phyloP scores from a whole-genome alignment of 176 grass and related monocot species.

The Oryza rufipogon region DNA sequence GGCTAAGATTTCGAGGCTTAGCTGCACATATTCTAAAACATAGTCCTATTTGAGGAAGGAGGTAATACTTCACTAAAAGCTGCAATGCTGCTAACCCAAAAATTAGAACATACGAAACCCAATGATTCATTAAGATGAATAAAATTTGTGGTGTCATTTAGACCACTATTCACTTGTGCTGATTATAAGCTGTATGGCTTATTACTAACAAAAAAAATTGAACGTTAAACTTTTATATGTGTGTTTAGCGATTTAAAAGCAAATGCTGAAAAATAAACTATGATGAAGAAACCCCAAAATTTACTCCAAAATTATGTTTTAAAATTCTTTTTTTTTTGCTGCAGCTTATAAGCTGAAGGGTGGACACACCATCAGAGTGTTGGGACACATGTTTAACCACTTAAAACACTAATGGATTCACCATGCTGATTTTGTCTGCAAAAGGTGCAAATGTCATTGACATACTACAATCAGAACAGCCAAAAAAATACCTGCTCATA shows the following conservation, averaged over 20 bases:
- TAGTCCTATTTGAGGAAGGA: not conserved
- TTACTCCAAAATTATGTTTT: too few relatives aligned
- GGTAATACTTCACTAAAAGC: not conserved
- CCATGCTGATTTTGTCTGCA: not conserved
- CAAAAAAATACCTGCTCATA: slow-evolving; percentile 75
- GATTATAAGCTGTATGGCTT: too few relatives aligned
- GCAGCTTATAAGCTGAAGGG: too few relatives aligned
- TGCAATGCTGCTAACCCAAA: slow-evolving; percentile 7
- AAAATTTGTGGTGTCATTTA: slow-evolving; percentile 25
- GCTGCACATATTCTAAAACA: not conserved
- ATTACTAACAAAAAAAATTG: too few relatives aligned
- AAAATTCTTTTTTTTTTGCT: too few relatives aligned
- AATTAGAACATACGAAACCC: slow-evolving; percentile 2
- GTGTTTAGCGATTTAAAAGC: too few relatives aligned
- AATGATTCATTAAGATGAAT: not conserved
- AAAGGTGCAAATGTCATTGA: not conserved
- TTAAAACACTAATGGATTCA: slow-evolving; percentile 22
- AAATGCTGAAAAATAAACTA: too few relatives aligned
- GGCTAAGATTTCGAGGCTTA: not conserved
- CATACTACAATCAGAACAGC: slow-evolving; percentile 20
- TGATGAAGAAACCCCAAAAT: too few relatives aligned
- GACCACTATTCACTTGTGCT: slow-evolving; percentile 15
- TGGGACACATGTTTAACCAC: slow-evolving; percentile 22
- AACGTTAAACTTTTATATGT: too few relatives aligned
- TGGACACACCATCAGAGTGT: not conserved